phyloP scores from a whole-genome alignment of 2,329 filamentous ascomycete species.

The Alternaria brassicae region DNA sequence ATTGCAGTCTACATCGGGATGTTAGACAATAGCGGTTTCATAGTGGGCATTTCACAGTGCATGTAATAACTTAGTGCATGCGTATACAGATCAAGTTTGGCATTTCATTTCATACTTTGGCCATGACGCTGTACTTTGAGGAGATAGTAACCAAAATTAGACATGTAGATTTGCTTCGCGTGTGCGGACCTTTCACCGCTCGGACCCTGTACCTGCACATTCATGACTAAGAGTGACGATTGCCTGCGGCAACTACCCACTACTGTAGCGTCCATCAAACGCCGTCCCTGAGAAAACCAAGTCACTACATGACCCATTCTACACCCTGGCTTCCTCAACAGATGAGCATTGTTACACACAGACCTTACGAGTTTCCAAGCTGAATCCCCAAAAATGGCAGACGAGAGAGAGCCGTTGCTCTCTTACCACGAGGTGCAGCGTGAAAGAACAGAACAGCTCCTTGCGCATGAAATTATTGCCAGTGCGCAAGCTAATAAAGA shows the following conservation, averaged over 20 bases:
- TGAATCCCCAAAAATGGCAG: background rate
- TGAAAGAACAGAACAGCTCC: conserved; percentile 7
- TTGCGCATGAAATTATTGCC: conserved; percentile 18
- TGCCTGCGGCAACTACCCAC: background rate
- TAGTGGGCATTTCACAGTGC: background rate
- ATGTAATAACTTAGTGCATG: background rate
- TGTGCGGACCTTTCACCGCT: conserved; percentile 3
- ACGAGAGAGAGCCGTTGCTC: conserved; percentile 21
- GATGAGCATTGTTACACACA: background rate
- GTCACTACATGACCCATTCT: background rate
- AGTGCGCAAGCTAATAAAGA: conserved; percentile 16
- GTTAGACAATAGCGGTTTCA: background rate
- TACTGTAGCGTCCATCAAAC: background rate
- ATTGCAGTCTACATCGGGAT: background rate
- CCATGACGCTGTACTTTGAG: background rate
- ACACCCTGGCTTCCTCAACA: conserved; percentile 2
- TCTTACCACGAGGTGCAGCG: conserved; percentile 10
- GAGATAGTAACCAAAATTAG: background rate
- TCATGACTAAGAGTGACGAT: conserved; percentile 14
- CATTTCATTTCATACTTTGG: background rate
- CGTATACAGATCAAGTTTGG: background rate
- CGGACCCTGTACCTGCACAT: conserved; percentile 12
- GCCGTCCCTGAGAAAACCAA: background rate
- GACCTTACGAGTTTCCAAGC: background rate
- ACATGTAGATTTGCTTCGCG: no score